These are phyloP conservation scores for Metschnikowia similis DNA, from an alignment of 805 yeast species.

Conservation along the genomic window DNA sequence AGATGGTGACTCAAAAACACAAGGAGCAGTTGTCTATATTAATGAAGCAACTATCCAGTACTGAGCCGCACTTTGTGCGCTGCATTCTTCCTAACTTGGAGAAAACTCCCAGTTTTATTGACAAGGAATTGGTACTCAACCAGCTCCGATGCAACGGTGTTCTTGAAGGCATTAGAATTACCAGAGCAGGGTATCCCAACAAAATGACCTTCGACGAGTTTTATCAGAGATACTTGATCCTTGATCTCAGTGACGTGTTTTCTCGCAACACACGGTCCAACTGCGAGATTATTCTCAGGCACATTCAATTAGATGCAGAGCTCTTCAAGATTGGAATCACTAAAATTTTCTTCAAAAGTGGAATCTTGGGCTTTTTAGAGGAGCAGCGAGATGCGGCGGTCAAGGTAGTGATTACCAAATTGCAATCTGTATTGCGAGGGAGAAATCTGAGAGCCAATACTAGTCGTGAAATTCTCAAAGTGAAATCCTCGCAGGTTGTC, in stretches of 20 bases:
- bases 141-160: conserved; percentile 97
- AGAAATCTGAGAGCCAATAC: conserved; percentile 49
- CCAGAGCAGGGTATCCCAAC: conserved; percentile 96
- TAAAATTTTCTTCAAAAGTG: conserved; percentile 71
- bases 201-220: conserved; percentile 82
- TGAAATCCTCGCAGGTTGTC: conserved; percentile 68
- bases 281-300: conserved; percentile 62
- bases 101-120: conserved; percentile 67
- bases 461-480: conserved; percentile 46
- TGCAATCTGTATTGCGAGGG: conserved; percentile 70
- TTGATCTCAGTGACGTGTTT: conserved; percentile 44
- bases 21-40: conserved; percentile 74
- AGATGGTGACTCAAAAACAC: conserved; percentile 83
- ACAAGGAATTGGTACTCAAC: conserved; percentile 71
- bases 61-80: conserved; percentile 95
- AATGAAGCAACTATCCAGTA: conserved; percentile 66
- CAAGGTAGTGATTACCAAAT: conserved; percentile 46
- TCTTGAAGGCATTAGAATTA: conserved; percentile 93
- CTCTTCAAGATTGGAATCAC: conserved; percentile 65
- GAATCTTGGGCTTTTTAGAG: conserved; percentile 75
- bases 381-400: conserved; percentile 66
- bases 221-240: conserved; percentile 66
- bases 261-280: conserved; percentile 55
- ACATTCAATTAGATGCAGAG: conserved; percentile 57
- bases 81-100: conserved; percentile 87